Conservation (phyloP, 495 filamentous ascomycete genomes). For the Penicillium verhagenii region DNA sequence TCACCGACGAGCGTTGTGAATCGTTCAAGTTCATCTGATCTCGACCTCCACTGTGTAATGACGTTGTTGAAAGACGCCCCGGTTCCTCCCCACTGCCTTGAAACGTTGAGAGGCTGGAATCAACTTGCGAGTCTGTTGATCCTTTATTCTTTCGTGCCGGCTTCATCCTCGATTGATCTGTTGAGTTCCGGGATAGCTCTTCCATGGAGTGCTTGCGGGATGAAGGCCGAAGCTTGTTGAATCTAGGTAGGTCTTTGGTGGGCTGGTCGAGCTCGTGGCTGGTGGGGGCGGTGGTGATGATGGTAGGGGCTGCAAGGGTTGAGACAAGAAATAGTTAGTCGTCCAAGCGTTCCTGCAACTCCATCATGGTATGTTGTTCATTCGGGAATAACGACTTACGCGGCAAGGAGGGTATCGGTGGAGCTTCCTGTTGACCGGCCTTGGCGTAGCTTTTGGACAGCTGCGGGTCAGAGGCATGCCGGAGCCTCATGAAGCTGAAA, state of each 20-base stretch:
- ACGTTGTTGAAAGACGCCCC: slow-evolving; percentile 54
- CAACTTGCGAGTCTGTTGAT: slow-evolving; percentile 37
- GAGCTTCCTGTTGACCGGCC: slow-evolving; percentile 51
- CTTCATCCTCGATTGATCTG: slow-evolving; percentile 14
- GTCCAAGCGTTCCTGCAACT: background rate
- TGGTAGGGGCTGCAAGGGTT: slow-evolving; percentile 67
- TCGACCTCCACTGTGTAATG: slow-evolving; percentile 50
- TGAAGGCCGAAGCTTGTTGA: slow-evolving; percentile 31
- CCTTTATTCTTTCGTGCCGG: slow-evolving; percentile 25
- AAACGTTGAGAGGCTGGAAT: slow-evolving; percentile 45
- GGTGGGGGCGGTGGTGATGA: slow-evolving; percentile 91
- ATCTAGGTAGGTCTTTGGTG: slow-evolving; percentile 49
- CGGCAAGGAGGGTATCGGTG: slow-evolving; percentile 73
- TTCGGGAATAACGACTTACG: slow-evolving; percentile 52
- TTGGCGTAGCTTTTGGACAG: slow-evolving; percentile 79
- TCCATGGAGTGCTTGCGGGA: slow-evolving; percentile 37
- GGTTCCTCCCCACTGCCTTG: slow-evolving; percentile 68
- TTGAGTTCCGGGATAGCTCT: slow-evolving; percentile 24
- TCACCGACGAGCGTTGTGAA: slow-evolving; percentile 63
- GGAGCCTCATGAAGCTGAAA: slow-evolving; percentile 87
- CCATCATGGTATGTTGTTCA: background rate
- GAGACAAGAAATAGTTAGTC: slow-evolving; percentile 1
- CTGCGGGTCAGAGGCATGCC: slow-evolving; percentile 93
- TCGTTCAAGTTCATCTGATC: slow-evolving; percentile 69
- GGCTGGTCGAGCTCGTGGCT: slow-evolving; percentile 54